A percentile compares a stretch with the other conserved stretches of the same genome.
These are phyloP conservation scores for Mortierella sp. DNA, from an alignment of 371 early-diverging fungal genomes.

Conservation along the genomic window DNA sequence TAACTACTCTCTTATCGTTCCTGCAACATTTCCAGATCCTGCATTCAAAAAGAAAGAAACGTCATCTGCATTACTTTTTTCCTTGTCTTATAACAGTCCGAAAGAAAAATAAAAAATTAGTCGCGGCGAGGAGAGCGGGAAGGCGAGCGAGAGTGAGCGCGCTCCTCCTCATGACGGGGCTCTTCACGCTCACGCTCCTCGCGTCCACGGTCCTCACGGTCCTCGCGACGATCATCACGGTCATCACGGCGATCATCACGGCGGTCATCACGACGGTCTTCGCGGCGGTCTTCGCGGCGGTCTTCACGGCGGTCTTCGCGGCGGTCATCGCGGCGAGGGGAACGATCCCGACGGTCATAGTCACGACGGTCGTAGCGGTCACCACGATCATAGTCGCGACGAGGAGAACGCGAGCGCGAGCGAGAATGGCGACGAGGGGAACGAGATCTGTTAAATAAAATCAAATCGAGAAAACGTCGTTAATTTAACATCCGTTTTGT, in stretches of 20 bases:
- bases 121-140: conserved; percentile 40
- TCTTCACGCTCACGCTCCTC: conserved; percentile 12
- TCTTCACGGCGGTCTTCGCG: conserved; percentile 17
- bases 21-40: too few species aligned
- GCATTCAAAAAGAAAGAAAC: too few species aligned
- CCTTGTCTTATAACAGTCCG: background rate
- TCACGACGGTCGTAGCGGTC: background rate
- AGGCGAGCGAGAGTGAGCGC: conserved; percentile 6
- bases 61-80: background rate
- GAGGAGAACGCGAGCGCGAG: conserved; percentile 56
- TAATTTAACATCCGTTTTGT: too few species aligned
- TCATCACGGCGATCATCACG: conserved; percentile 11
- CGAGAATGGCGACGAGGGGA: conserved; percentile 27
- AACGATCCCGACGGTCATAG: conserved; percentile 18
- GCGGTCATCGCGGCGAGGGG: conserved; percentile 16
- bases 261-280: conserved; percentile 15
- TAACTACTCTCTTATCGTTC: too few species aligned
- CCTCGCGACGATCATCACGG: conserved; percentile 5
- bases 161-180: conserved; percentile 6
- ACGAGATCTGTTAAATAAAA: conserved; percentile 10
- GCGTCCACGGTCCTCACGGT: conserved; percentile 5
- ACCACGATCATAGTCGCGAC: conserved; percentile 43
- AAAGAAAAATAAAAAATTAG: too few species aligned
- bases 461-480: too few species aligned
- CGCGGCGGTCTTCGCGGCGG: conserved; percentile 13